Percentiles rank a stretch among this genome's conserved stretches.
phyloP scores from a whole-genome alignment of 2,329 filamentous ascomycete genomes.

The Gliomastix tumulicola region DNA sequence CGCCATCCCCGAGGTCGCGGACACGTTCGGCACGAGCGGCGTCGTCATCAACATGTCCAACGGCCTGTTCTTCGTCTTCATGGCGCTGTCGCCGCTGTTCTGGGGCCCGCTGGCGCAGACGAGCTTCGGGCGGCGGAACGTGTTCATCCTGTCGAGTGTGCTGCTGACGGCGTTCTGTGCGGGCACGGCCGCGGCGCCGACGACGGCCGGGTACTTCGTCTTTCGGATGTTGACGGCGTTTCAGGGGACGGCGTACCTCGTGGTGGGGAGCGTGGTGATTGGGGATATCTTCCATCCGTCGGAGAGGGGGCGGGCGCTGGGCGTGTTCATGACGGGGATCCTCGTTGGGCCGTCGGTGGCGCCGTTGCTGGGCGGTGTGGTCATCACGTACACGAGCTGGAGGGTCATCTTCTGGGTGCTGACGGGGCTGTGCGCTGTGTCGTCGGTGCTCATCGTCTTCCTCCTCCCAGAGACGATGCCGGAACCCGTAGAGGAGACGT shows the following conservation, averaged over 20 bases:
- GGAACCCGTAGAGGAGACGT: slow-evolving; percentile 1
- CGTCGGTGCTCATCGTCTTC: slow-evolving; percentile 47
- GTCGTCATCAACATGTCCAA: slow-evolving; percentile 55
- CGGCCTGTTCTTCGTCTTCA: slow-evolving; percentile 63
- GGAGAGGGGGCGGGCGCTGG: slow-evolving; percentile 57
- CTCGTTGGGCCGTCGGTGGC: slow-evolving; percentile 59
- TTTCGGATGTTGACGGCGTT: slow-evolving; percentile 65
- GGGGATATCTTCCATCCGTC: slow-evolving; percentile 50
- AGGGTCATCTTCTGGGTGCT: slow-evolving; percentile 67
- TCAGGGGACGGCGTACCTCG: slow-evolving; percentile 61
- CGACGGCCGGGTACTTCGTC: slow-evolving; percentile 58
- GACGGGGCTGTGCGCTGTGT: slow-evolving; percentile 50
- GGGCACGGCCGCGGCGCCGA: slow-evolving; percentile 60
- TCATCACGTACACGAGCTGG: slow-evolving; percentile 62
- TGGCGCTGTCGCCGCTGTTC: slow-evolving; percentile 59
- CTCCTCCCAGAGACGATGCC: slow-evolving; percentile 65
- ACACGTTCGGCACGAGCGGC: slow-evolving; percentile 9
- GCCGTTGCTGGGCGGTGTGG: slow-evolving; percentile 59
- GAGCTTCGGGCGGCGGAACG: slow-evolving; percentile 42
- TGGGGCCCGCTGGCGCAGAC: slow-evolving; percentile 59
- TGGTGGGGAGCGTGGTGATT: slow-evolving; percentile 59
- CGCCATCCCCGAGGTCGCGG: slow-evolving; percentile 12
- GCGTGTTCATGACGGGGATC: slow-evolving; percentile 60
- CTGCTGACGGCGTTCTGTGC: slow-evolving; percentile 59
- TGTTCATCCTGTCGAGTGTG: slow-evolving; percentile 12